A percentile compares a stretch with the other conserved stretches of the same genome.
Evolutionary conservation across 306 rosid genomes (phyloP).

Genomic region (Cicer arietinum): DNA sequence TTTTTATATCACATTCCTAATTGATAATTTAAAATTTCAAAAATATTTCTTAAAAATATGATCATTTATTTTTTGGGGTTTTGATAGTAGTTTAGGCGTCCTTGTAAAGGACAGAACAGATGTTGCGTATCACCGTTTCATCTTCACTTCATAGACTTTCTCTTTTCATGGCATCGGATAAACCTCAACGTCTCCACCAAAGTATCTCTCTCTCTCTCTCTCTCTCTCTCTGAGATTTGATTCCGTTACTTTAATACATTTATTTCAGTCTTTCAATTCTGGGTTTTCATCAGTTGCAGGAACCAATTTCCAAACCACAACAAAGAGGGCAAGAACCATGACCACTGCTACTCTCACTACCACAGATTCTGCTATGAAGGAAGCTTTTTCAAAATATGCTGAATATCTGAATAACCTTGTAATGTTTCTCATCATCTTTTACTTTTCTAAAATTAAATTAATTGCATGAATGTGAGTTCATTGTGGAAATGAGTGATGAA

Average conservation of each 20-base stretch:
- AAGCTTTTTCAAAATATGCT: slow-evolving; percentile 69
- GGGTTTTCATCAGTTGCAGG: slow-evolving; percentile 52
- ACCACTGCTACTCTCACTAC: slow-evolving; percentile 28
- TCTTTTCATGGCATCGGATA: slow-evolving; percentile 58
- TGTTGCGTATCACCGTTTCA: slow-evolving; percentile 47
- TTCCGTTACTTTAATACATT: neutral
- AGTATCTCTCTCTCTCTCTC: slow-evolving; percentile 39
- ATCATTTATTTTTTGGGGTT: neutral
- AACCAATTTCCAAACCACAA: slow-evolving; percentile 50
- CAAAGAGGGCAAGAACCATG: slow-evolving; percentile 69
- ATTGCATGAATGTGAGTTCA: slow-evolving; percentile 18
- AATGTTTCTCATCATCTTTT: slow-evolving; percentile 39
- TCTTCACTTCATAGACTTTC: slow-evolving; percentile 43
- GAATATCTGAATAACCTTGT: slow-evolving; percentile 79
- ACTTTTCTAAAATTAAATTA: slow-evolving; percentile 1
- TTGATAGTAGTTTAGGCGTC: slow-evolving; percentile 18
- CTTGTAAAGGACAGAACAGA: slow-evolving; percentile 19
- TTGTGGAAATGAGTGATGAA: neutral
- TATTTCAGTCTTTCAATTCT: neutral
- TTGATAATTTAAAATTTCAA: too few species aligned
- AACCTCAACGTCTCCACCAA: slow-evolving; percentile 61
- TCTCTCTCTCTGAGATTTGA: neutral
- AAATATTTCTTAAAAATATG: too few species aligned
- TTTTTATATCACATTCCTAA: too few species aligned
- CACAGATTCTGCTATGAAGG: slow-evolving; percentile 63